Conservation (phyloP, 441 rosid species). For the Aleurites moluccanus region DNA sequence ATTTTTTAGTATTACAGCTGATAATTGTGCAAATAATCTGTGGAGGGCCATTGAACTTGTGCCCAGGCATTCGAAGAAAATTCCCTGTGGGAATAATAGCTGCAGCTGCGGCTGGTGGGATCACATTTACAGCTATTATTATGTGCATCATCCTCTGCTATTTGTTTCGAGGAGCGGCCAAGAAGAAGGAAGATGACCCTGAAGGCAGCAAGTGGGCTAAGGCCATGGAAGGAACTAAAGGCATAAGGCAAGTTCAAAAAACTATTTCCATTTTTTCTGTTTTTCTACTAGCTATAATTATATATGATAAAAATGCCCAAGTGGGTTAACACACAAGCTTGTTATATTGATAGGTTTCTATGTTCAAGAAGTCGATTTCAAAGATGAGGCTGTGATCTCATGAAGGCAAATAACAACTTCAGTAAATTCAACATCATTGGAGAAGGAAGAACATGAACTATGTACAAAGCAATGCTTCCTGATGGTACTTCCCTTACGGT, state of each 20-base stretch:
- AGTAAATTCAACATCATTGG: conserved; percentile 69
- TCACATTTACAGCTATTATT: conserved; percentile 57
- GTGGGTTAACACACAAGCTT: not conserved
- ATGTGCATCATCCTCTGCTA: conserved; percentile 52
- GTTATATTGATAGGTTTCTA: conserved; percentile 54
- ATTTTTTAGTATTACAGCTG: not conserved
- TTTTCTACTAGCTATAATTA: no score
- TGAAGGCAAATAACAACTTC: conserved; percentile 79
- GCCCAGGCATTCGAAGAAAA: conserved; percentile 4
- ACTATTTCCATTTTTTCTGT: no score
- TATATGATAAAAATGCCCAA: no score
- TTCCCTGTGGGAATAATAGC: conserved; percentile 45
- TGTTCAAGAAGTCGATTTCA: conserved; percentile 71
- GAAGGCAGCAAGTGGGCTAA: conserved; percentile 89
- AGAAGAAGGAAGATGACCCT: conserved; percentile 83
- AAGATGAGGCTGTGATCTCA: conserved; percentile 77
- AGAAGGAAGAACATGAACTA: conserved; percentile 75
- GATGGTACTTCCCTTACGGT: conserved; percentile 70
- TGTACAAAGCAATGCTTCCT: conserved; percentile 70
- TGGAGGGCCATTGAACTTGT: conserved; percentile 17
- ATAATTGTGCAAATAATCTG: conserved; percentile 25
- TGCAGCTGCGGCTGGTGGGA: conserved; percentile 69
- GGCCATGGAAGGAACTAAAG: conserved; percentile 64
- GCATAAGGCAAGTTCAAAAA: conserved; percentile 52
- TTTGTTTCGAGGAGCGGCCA: conserved; percentile 33